Base-by-base conservation (phyloP, 2,329 filamentous ascomycete genomes). In the Apiospora malaysiana region DNA sequence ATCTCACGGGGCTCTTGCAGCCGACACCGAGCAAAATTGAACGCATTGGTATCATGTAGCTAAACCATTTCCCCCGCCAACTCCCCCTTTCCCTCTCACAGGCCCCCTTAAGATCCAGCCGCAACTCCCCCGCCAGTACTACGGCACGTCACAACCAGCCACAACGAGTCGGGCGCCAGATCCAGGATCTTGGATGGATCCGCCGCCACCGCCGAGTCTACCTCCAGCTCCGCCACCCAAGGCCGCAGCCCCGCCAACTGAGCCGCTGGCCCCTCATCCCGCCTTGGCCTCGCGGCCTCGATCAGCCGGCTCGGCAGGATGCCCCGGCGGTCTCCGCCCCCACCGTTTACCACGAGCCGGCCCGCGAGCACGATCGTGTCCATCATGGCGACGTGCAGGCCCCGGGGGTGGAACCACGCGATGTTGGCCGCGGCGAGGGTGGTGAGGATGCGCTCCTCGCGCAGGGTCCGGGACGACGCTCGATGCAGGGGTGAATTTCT, bases 301-400 rank as follows among this genome's bases (percentile, higher is more conserved):
- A 67, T 10, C 4, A 67, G 42, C 42, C 42, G 42, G 42, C 45
- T 46, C 23, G 65, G 40, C 14, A 32, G 6, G 14, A 27, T 18
- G 18, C 42, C 23, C 23, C 23, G 65, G 4, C 21, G n/a, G 23
- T 27, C 23, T 8, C 16, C 27, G 7, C 16, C 21, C 25, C 51
- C 27, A 16, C 2, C 9, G 2, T 18, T 16, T 2, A 7, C 18
- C 7, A 59, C 32, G 32, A 32, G 27, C 5, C 7, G 18, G 0
- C 45, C 23, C 12, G 65, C 65, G 9, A 67, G 65, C 23, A 27
- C 65, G 3, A 42, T n/a, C 42, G 65, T 67, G 65, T 67, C 65
- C 23, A 67, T 18, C 23, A 67, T 67, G 65, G 65, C 27, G 65
- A 32, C 65, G 42, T 67, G 65, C 12, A 67, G 42, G 23, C 45